Evolutionary conservation across 2,329 filamentous ascomycete species (phyloP).

Genomic region (Xylariaceae sp.): DNA sequence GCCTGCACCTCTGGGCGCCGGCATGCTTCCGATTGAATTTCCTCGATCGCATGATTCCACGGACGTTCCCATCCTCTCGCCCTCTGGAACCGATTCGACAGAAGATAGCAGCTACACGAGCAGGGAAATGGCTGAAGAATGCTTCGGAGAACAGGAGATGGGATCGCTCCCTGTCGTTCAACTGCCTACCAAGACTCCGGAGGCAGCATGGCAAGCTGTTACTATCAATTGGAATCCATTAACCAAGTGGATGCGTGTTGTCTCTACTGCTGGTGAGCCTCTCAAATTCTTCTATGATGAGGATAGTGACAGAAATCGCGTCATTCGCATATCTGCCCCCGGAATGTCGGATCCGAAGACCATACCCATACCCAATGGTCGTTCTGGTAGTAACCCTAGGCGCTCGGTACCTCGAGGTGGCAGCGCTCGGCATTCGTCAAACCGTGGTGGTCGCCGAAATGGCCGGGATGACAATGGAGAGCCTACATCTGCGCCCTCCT

Average conservation of each 20-base stretch:
- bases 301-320: slow-evolving; percentile 36
- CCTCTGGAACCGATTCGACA: slow-evolving; percentile 28
- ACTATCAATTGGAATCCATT: slow-evolving; percentile 53
- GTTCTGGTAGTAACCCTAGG: slow-evolving; percentile 22
- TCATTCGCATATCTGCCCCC: slow-evolving; percentile 42
- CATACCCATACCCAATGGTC: slow-evolving; percentile 14
- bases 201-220: slow-evolving; percentile 62
- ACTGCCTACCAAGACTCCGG: slow-evolving; percentile 62
- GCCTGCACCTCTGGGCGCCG: slow-evolving; percentile 63
- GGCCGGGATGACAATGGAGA: slow-evolving; percentile 17
- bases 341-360: slow-evolving; percentile 42
- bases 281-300: slow-evolving; percentile 39
- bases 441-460: slow-evolving; percentile 17
- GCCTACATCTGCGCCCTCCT: slow-evolving; percentile 9
- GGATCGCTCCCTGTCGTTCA: slow-evolving; percentile 71
- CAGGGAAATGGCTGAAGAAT: slow-evolving; percentile 73
- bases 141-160: slow-evolving; percentile 79
- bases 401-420: slow-evolving; percentile 15
- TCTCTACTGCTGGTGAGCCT: slow-evolving; percentile 46
- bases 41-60: slow-evolving; percentile 48
- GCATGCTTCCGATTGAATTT: slow-evolving; percentile 64
- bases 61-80: slow-evolving; percentile 67
- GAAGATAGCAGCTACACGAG: slow-evolving; percentile 50
- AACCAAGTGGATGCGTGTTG: slow-evolving; percentile 48
- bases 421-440: slow-evolving; percentile 13